Evolutionary conservation across 2,329 filamentous ascomycete genomes (phyloP), one percentile per base, ranked within the genome.

Genomic region (Penicillium polonicum): DNA sequence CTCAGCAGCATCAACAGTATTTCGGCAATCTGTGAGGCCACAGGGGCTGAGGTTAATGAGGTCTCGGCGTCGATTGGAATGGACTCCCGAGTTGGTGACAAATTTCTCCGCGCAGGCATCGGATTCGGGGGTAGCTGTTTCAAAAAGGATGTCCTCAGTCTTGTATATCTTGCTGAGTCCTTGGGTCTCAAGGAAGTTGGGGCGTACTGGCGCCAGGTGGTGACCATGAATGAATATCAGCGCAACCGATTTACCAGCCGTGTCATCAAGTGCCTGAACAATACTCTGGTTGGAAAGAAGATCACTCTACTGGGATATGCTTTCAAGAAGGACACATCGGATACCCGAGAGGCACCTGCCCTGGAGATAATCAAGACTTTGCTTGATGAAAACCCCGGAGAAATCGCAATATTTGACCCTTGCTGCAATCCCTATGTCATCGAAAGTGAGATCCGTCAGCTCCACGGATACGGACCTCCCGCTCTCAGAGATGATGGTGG

Each of bases 61-160:
- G 83, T 92, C 4, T 82, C 87, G 9, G 78, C 79, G 36, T 84
- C 86, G 7, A 82, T 90, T 38, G 90, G 89, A 46, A 78, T 85
- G 39, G 90, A 93, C 66, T 80, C 82, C 13, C 82, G 90, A 52
- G 89, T 93, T 52, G 90, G 90, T 4, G 79, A 82, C 64, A 85
- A 86, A 71, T 89, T 91, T 75, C 78, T 92, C 41, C 86, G 88
- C 72, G 86, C 89, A 8, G 86, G 86, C 48, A 84, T 91, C 33
- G 90, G 89, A 21, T 92, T 92, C 68, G 89, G 90, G 54, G 90
- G 89, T 29, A 88, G 85, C 61, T 92, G 89, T 76, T 92, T 92
- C 80, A 85, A 88, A 74, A 93, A 92, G 76, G 90, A 92, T 70
- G 83, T 92, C 38, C 79, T 90, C 49, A 88, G 83, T 71, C 77